These are phyloP conservation scores for Penicillium alfredii DNA, from an alignment of 495 filamentous ascomycete genomes.

Conservation along the genomic window DNA sequence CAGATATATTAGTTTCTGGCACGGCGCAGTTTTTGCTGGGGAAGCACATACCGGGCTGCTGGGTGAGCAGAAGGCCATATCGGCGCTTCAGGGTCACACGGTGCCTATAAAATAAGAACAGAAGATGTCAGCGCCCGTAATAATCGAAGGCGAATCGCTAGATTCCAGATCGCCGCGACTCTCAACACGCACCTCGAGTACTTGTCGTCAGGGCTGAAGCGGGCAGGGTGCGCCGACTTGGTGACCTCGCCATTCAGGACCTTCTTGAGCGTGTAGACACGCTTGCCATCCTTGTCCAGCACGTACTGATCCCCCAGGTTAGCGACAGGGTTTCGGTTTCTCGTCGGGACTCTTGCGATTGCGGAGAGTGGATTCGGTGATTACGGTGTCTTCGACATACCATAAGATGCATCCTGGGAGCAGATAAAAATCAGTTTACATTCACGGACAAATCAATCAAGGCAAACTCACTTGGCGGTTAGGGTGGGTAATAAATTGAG, in stretches of 20 bases:
- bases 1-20: slow-evolving; percentile 8
- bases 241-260: slow-evolving; percentile 68
- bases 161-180: background rate
- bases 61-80: slow-evolving; percentile 78
- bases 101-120: slow-evolving; percentile 54
- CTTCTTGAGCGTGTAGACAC: slow-evolving; percentile 68
- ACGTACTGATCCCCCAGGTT: slow-evolving; percentile 54
- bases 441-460: background rate
- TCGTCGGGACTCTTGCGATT: background rate
- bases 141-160: no score
- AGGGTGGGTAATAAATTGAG: slow-evolving; percentile 8
- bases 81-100: slow-evolving; percentile 89
- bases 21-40: background rate
- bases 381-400: slow-evolving; percentile 22
- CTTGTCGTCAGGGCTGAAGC: slow-evolving; percentile 97
- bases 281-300: slow-evolving; percentile 68
- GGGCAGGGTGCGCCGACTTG: slow-evolving; percentile 90
- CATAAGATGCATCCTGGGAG: slow-evolving; percentile 50
- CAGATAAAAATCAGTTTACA: slow-evolving; percentile 13
- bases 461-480: slow-evolving; percentile 28
- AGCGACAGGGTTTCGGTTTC: slow-evolving; percentile 4
- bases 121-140: slow-evolving; percentile 17
- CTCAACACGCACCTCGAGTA: slow-evolving; percentile 64
- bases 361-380: slow-evolving; percentile 2
- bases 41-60: slow-evolving; percentile 62